Percentiles rank a stretch among this genome's conserved stretches.
Evolutionary conservation across 1,139 yeast species (phyloP).

Genomic region (Suhomyces panamericanus): DNA sequence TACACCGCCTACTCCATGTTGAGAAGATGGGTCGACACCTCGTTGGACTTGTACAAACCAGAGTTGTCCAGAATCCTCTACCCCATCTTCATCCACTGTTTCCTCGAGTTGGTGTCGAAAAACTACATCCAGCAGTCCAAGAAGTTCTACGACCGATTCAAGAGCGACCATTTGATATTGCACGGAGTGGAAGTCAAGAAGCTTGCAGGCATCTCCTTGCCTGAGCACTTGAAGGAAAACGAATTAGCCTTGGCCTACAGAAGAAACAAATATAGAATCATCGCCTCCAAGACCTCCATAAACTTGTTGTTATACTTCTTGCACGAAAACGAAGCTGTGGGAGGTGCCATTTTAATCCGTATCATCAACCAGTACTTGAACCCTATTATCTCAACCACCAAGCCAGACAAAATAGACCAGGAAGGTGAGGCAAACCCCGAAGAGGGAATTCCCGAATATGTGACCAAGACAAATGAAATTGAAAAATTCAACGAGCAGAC

Average conservation of each 20-base stretch:
- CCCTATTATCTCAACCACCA: conserved; percentile 56
- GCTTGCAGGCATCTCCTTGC: conserved; percentile 70
- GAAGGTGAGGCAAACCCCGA: conserved; percentile 55
- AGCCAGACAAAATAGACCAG: conserved; percentile 46
- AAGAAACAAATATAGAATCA: conserved; percentile 68
- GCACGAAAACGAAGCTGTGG: conserved; percentile 89
- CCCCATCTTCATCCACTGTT: conserved; percentile 89
- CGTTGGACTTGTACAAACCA: conserved; percentile 88
- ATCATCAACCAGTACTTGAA: conserved; percentile 84
- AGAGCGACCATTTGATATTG: conserved; percentile 68
- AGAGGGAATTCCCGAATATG: conserved; percentile 65
- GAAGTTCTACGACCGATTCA: conserved; percentile 71
- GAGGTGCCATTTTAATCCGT: conserved; percentile 85
- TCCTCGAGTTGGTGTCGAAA: conserved; percentile 71
- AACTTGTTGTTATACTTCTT: conserved; percentile 81
- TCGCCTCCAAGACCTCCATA: conserved; percentile 80
- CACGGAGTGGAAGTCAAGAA: conserved; percentile 79
- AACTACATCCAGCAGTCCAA: conserved; percentile 63
- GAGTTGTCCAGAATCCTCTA: conserved; percentile 81
- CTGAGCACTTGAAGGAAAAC: conserved; percentile 81
- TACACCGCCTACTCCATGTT: conserved; percentile 76
- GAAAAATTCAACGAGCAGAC: conserved; percentile 67
- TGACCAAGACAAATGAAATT: conserved; percentile 48
- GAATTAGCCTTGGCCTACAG: conserved; percentile 77
- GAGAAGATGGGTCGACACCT: conserved; percentile 87